A percentile compares a stretch with the other conserved stretches of the same genome.
phyloP scores from a whole-genome alignment of 345 rosid genomes.

The Streptanthus diversifolius region DNA sequence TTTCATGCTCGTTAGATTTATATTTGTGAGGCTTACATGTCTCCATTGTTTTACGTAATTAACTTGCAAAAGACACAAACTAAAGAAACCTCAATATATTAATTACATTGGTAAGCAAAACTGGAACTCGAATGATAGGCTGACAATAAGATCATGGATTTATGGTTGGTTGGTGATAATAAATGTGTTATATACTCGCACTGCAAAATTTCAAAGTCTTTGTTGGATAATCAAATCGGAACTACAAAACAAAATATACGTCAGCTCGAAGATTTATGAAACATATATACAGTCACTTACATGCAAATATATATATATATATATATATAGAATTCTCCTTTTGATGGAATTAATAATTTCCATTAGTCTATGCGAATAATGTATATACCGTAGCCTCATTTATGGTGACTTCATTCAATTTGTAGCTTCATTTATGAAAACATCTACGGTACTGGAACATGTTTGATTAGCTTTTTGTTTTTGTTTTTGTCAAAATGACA shows the following conservation, averaged over 20 bases:
- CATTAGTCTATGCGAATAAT: background rate
- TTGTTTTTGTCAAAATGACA: background rate
- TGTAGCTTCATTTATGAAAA: constrained; percentile 19
- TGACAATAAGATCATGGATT: background rate
- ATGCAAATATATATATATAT: background rate
- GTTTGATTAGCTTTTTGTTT: background rate
- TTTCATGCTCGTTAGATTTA: background rate
- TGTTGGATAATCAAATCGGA: constrained; percentile 19
- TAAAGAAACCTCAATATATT: background rate
- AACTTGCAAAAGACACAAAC: background rate
- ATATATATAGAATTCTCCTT: background rate
- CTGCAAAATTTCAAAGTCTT: constrained; percentile 7
- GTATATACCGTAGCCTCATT: background rate
- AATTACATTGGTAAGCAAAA: background rate
- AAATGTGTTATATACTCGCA: constrained; percentile 10
- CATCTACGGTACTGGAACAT: background rate
- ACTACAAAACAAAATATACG: constrained; percentile 1
- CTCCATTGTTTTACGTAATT: background rate
- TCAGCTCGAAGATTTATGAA: constrained; percentile 3
- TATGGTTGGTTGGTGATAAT: constrained; percentile 23
- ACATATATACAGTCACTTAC: background rate
- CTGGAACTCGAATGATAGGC: background rate
- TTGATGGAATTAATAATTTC: constrained; percentile 4
- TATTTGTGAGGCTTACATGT: background rate
- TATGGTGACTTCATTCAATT: constrained; percentile 14